A percentile compares a stretch with the other conserved stretches of the same genome.
Conservation (phyloP, 805 yeast genomes). For the Cyberlindnera euphorbiae region DNA sequence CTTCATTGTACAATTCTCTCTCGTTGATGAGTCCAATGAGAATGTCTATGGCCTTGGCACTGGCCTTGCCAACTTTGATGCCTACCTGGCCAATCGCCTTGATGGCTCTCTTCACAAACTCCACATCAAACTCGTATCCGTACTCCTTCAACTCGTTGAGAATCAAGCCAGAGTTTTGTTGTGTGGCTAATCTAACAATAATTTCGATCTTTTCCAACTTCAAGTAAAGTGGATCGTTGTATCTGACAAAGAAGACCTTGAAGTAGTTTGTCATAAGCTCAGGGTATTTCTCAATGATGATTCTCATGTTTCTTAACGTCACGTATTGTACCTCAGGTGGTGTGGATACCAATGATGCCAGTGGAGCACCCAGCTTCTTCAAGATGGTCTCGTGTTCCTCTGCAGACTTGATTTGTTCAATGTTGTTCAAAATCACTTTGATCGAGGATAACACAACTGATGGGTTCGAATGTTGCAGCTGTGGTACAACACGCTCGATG, state of each 20-base stretch:
- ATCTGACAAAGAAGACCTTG: constrained; percentile 86
- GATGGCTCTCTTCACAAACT: constrained; percentile 64
- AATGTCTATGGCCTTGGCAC: constrained; percentile 54
- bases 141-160: constrained; percentile 74
- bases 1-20: constrained; percentile 62
- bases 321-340: constrained; percentile 96
- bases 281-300: constrained; percentile 86
- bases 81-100: constrained; percentile 70
- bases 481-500: constrained; percentile 87
- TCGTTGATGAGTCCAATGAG: constrained; percentile 54
- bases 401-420: constrained; percentile 38
- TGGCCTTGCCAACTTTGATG: constrained; percentile 49
- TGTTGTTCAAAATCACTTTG: constrained; percentile 71
- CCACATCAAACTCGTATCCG: constrained; percentile 80
- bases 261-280: constrained; percentile 69
- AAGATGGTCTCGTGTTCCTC: constrained; percentile 41
- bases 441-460: constrained; percentile 87
- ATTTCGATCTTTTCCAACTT: constrained; percentile 76
- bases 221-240: constrained; percentile 74
- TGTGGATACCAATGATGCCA: constrained; percentile 80
- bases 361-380: constrained; percentile 75
- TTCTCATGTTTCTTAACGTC: constrained; percentile 84
- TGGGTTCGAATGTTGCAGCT: constrained; percentile 94
- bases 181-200: constrained; percentile 62
- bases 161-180: constrained; percentile 50